Conservation (phyloP, 2,329 filamentous ascomycete genomes). For the Fusarium napiforme region DNA sequence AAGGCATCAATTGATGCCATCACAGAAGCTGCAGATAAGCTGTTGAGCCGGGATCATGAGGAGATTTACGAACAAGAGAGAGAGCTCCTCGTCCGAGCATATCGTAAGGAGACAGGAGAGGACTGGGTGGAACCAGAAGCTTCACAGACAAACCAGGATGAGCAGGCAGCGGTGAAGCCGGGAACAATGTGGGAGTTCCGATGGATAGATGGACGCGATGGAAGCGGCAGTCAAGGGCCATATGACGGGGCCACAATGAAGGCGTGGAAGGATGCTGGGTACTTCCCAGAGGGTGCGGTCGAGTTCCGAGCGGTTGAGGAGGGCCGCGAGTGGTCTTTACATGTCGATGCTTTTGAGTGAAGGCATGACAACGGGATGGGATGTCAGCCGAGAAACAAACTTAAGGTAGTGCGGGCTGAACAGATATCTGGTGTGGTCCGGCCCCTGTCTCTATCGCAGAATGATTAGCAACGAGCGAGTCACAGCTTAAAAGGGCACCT, state of each 20-base stretch:
- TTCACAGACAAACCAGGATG: constrained; percentile 45
- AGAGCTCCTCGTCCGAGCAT: constrained; percentile 85
- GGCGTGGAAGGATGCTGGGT: constrained; percentile 90
- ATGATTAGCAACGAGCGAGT: constrained; percentile 17
- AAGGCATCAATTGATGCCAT: constrained; percentile 82
- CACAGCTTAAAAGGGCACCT: constrained; percentile 28
- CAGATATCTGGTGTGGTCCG: constrained; percentile 18
- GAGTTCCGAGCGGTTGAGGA: constrained; percentile 75
- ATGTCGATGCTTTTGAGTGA: constrained; percentile 63
- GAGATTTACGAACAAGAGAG: constrained; percentile 94
- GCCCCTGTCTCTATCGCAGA: constrained; percentile 18
- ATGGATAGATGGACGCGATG: constrained; percentile 90
- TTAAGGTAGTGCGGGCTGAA: constrained; percentile 24
- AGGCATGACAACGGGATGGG: constrained; percentile 13
- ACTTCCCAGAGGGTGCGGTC: constrained; percentile 81
- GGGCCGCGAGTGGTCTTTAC: constrained; percentile 63
- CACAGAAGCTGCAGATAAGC: constrained; percentile 88
- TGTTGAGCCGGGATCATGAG: constrained; percentile 82
- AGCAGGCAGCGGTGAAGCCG: constrained; percentile 31
- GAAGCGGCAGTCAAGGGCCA: constrained; percentile 81
- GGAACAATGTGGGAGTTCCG: constrained; percentile 80
- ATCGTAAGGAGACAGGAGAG: constrained; percentile 85
- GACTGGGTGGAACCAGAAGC: constrained; percentile 73
- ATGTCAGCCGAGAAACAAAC: constrained; percentile 23
- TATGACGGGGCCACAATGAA: constrained; percentile 88